A percentile compares a stretch with the other conserved stretches of the same genome.
Conservation (phyloP, 1,139 yeast genomes). For the Kodamaea ohmeri region DNA sequence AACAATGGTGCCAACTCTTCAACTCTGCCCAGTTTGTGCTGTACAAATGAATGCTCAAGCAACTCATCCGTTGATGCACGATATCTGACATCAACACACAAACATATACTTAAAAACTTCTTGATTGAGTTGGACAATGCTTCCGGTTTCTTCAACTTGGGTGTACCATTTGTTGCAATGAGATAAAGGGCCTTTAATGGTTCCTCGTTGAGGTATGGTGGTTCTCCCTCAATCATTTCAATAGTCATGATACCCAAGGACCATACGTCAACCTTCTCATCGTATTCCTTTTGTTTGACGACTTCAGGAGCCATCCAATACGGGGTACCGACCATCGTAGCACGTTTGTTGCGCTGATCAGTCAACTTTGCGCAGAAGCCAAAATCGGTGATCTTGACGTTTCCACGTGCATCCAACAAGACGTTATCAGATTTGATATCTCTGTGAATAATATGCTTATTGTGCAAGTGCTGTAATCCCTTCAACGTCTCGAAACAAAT, state of each 20-base stretch:
- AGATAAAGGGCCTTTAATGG: slow-evolving; percentile 85
- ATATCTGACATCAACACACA: slow-evolving; percentile 91
- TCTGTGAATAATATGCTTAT: slow-evolving; percentile 89
- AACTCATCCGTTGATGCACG: slow-evolving; percentile 90
- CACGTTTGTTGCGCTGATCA: slow-evolving; percentile 87
- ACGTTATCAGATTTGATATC: slow-evolving; percentile 96
- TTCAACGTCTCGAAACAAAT: slow-evolving; percentile 89
- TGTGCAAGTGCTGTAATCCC: slow-evolving; percentile 88
- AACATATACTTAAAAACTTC: slow-evolving; percentile 83
- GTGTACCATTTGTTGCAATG: slow-evolving; percentile 97
- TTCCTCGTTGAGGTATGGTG: slow-evolving; percentile 95
- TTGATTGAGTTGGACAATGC: slow-evolving; percentile 73
- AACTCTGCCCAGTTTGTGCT: slow-evolving; percentile 64
- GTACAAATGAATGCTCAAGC: slow-evolving; percentile 75
- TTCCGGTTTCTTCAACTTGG: slow-evolving; percentile 88
- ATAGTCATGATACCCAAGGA: slow-evolving; percentile 97
- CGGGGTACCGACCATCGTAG: slow-evolving; percentile 99
- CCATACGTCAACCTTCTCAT: slow-evolving; percentile 97
- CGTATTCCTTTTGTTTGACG: slow-evolving; percentile 93
- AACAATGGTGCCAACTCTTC: slow-evolving; percentile 66
- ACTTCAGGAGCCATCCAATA: slow-evolving; percentile 99
- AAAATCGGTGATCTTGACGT: slow-evolving; percentile 94
- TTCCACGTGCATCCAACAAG: slow-evolving; percentile 77
- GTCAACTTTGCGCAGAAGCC: slow-evolving; percentile 97
- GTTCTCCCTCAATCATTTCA: slow-evolving; percentile 98